phyloP scores from a whole-genome alignment of 768 basidiomycete species.

The Cytidiella melzeri region DNA sequence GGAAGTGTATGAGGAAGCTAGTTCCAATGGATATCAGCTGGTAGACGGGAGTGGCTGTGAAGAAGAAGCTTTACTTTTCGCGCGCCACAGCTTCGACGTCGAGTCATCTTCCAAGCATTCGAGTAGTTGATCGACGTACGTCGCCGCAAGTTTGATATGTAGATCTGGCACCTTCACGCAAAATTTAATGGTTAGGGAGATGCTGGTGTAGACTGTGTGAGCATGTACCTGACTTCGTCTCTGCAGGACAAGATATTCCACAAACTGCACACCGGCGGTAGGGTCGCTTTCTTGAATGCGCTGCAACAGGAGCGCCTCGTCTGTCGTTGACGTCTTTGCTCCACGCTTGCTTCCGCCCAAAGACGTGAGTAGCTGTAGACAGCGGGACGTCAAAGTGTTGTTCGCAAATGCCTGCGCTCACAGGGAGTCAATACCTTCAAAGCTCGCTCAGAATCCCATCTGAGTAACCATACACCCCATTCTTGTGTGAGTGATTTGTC shows the following conservation, averaged over 20 bases:
- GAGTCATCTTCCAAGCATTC: slow-evolving; percentile 42
- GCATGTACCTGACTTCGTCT: slow-evolving; percentile 51
- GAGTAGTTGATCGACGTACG: slow-evolving; percentile 51
- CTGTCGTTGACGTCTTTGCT: slow-evolving; percentile 41
- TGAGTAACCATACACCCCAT: slow-evolving; percentile 80
- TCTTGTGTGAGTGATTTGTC: slow-evolving; percentile 58
- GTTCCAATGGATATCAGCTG: too few relatives aligned
- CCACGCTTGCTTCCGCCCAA: slow-evolving; percentile 49
- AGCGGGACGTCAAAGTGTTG: not conserved
- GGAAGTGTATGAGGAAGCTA: slow-evolving; percentile 26
- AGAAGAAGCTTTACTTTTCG: too few relatives aligned
- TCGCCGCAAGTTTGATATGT: slow-evolving; percentile 58
- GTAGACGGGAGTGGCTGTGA: too few relatives aligned
- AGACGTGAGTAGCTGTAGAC: slow-evolving; percentile 52
- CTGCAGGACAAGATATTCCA: slow-evolving; percentile 77
- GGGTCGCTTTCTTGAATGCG: slow-evolving; percentile 52
- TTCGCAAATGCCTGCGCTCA: too few relatives aligned
- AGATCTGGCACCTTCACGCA: slow-evolving; percentile 50
- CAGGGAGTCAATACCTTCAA: too few relatives aligned
- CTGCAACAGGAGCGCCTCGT: slow-evolving; percentile 52
- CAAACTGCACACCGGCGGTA: slow-evolving; percentile 60
- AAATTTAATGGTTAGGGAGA: not conserved
- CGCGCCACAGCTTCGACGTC: slow-evolving; percentile 60
- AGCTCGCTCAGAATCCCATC: slow-evolving; percentile 60
- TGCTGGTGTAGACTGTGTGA: too few relatives aligned